Conservation (phyloP, 352 stramenopile species). For the Phytophthora pisi region DNA sequence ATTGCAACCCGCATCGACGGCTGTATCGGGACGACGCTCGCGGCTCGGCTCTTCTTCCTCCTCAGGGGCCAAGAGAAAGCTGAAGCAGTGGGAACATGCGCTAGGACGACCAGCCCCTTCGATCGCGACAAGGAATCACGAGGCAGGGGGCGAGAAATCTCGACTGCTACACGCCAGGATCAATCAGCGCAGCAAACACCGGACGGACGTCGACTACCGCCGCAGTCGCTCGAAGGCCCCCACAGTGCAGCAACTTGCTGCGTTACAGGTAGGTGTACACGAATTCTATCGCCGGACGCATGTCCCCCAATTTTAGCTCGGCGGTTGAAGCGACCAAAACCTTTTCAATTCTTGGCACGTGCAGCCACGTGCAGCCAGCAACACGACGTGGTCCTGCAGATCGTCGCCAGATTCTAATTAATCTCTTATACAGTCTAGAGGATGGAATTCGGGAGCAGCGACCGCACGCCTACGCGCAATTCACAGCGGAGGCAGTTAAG, state of each 20-base stretch:
- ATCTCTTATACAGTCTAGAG: no score
- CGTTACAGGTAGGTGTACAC: constrained; percentile 14
- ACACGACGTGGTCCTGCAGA: no score
- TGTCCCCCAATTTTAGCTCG: constrained; percentile 20
- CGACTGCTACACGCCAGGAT: neutral
- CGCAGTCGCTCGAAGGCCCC: neutral
- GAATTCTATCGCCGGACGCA: constrained; percentile 20
- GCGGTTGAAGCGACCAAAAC: constrained; percentile 26
- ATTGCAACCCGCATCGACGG: constrained; percentile 2
- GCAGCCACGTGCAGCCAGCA: no score
- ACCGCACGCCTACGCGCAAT: no score
- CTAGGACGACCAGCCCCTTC: constrained; percentile 30
- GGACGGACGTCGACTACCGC: neutral
- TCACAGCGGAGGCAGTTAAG: no score
- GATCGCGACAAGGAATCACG: constrained; percentile 26
- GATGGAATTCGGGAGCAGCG: no score
- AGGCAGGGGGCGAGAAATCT: constrained; percentile 18
- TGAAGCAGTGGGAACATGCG: constrained; percentile 19
- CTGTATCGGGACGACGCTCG: constrained; percentile 23
- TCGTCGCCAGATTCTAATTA: no score
- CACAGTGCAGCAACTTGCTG: no score
- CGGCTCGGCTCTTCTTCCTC: constrained; percentile 18
- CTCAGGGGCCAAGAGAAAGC: constrained; percentile 21
- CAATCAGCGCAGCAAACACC: constrained; percentile 1
- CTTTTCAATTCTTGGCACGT: constrained; percentile 1